Evolutionary conservation across 108 stramenopile species (phyloP), one percentile per base, ranked within the genome.

Genomic region (Cyclotella atomus): DNA sequence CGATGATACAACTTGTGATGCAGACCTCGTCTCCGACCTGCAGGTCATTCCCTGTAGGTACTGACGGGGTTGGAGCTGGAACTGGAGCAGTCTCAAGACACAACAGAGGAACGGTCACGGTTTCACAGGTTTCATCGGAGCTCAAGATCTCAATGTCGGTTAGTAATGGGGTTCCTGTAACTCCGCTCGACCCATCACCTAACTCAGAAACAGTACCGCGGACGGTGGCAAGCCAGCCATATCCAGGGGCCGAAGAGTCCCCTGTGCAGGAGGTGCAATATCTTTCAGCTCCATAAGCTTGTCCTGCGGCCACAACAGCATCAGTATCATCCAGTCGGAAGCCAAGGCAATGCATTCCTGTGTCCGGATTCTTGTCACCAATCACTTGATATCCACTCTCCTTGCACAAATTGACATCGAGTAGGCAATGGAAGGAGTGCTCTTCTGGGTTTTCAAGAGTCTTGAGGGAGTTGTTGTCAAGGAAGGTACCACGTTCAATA

Each of bases 351-450:
- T 70, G 47, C 35, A 30, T 46, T 7, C 60, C 75, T 0, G 68
- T 56, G 36, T 17, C 50, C 21, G 23, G 30, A 32, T 73, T 36
- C 36, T 71, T 73, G 33, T 66, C 72, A 19, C 65, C 66, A 4
- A 79, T 28, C 29, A 79, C 77, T 25, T 52, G 44, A 68, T 46
- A 79, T 29, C 77, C 77, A 60, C 53, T 50, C 16, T 46, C 19
- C 23, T 27, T 34, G 67, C 77, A 83, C 0, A 27, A 2, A 14
- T 17, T 29, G 0, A 78, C 71, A 69, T 83, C 82, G 15, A 83
- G 33, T 0, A 83, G 57, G 33, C 82, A 79, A 44, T 83, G 82
- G 50, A 75, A 64, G 29, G 77, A 73, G 38, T 83, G 82, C 24
- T 45, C n/a, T 19, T 78, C 77, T 3, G 82, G 82, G 17, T 75